Conservation (phyloP, 2,329 filamentous ascomycete species). For the Penicillium crustosum region DNA sequence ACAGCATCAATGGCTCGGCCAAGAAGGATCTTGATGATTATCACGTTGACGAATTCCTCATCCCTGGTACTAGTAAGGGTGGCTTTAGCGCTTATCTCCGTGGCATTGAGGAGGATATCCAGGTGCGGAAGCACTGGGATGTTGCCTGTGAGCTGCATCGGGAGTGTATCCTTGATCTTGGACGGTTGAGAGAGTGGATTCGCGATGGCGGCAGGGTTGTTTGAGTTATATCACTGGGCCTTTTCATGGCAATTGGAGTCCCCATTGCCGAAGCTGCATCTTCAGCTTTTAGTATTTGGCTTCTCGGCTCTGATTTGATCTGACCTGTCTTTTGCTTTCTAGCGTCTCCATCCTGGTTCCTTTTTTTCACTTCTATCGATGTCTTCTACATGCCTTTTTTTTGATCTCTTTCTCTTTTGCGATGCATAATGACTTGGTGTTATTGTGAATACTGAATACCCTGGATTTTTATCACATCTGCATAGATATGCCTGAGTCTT, state of each 20-base stretch:
- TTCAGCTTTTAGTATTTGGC: neutral
- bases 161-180: slow-evolving; percentile 44
- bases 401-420: slow-evolving; percentile 1
- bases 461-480: slow-evolving; percentile 5
- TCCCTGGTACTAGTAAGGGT: slow-evolving; percentile 35
- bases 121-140: slow-evolving; percentile 50
- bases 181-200: slow-evolving; percentile 41
- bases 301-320: neutral
- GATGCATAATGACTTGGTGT: slow-evolving; percentile 11
- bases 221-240: neutral
- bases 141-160: slow-evolving; percentile 49
- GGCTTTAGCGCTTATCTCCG: slow-evolving; percentile 49
- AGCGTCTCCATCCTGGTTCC: neutral
- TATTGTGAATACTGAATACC: slow-evolving; percentile 15
- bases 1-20: slow-evolving; percentile 16
- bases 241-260: neutral
- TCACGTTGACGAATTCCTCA: slow-evolving; percentile 30
- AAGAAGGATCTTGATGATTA: slow-evolving; percentile 18
- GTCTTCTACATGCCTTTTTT: neutral
- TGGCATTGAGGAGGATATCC: slow-evolving; percentile 47
- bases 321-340: neutral
- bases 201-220: slow-evolving; percentile 34
- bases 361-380: slow-evolving; percentile 3
- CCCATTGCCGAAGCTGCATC: neutral
- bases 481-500: slow-evolving; percentile 2